Base-by-base conservation (phyloP, 441 rosid genomes). In the Omphalea diandra region DNA sequence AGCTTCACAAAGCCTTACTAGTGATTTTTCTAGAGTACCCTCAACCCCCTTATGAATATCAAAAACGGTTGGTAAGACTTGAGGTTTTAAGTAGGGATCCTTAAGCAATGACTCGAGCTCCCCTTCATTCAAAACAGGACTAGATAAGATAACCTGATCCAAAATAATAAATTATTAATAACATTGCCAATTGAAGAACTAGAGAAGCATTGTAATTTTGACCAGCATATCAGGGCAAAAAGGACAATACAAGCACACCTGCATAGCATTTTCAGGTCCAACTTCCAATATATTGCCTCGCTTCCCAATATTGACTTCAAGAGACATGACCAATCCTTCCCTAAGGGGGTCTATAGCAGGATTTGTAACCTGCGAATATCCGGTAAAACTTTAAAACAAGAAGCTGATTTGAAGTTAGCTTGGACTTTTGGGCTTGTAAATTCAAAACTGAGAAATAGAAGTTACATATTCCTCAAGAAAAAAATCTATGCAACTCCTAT, bases 281-380 rank as follows among this genome's bases (percentile, higher is more conserved):
- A 84, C 84, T 85, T 86, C 99, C 81, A 95, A 78, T 69, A 95
- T 90, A 76, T 95, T 95, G 77, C 98, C 76, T 78, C 99, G 90
- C 86, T 88, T 93, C 58, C 99, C 99, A 70, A 95, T 83, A 73
- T 88, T 95, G 72, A 95, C 87, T 82, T 95, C 98, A 73, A 95
- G 98, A 72, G 99, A 95, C 99, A 95, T 93, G 74, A 95, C 99
- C 71, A 95, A 80, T 54, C 99, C 98, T 84, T 95, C 99, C 76
- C 99, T 86, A 27, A 95, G 91, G 49, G 99, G 99, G 65, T 95
- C 99, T 75, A 95, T 95, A 77, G 99, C 97, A 50, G 99, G 99
- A 81, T 95, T 95, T 71, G 99, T 95, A 53, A 95, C 99, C 98
- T 95, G 84, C 61, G 70, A 62, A 63, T 53, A 73, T 66, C 52